Percentiles rank a stretch among this genome's conserved stretches.
Conservation (phyloP, 495 filamentous ascomycete species). For the Talaromyces ruber region DNA sequence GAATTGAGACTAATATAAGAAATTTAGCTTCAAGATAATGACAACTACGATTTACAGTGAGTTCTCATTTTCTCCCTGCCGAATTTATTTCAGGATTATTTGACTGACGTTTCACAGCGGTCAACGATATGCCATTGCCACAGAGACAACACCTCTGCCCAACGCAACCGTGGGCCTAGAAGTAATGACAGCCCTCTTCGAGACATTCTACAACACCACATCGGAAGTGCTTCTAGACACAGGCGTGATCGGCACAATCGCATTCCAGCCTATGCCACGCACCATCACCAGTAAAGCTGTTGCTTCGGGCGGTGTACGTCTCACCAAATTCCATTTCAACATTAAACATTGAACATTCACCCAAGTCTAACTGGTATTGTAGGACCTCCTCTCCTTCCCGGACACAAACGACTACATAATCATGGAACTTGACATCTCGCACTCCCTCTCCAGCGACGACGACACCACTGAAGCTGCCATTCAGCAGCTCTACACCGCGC, state of each 20-base stretch:
- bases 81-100: background rate
- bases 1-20: background rate
- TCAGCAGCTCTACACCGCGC: constrained; percentile 26
- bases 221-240: constrained; percentile 32
- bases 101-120: constrained; percentile 17
- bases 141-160: constrained; percentile 49
- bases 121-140: constrained; percentile 46
- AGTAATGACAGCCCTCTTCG: constrained; percentile 38
- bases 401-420: constrained; percentile 45
- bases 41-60: constrained; percentile 29
- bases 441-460: constrained; percentile 32
- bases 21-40: constrained; percentile 27
- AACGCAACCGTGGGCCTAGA: constrained; percentile 25
- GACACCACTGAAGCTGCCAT: constrained; percentile 40
- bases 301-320: constrained; percentile 33
- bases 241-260: constrained; percentile 41
- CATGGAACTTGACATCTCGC: constrained; percentile 49
- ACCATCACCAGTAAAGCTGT: constrained; percentile 37
- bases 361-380: too few species aligned
- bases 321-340: too few species aligned
- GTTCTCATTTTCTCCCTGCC: background rate
- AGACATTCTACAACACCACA: constrained; percentile 42
- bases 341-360: too few species aligned
- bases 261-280: constrained; percentile 49
- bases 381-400: constrained; percentile 46